A percentile compares a stretch with the other conserved stretches of the same genome.
Evolutionary conservation across 495 filamentous ascomycete species (phyloP).

Genomic region (Hypoxylon intermedium): DNA sequence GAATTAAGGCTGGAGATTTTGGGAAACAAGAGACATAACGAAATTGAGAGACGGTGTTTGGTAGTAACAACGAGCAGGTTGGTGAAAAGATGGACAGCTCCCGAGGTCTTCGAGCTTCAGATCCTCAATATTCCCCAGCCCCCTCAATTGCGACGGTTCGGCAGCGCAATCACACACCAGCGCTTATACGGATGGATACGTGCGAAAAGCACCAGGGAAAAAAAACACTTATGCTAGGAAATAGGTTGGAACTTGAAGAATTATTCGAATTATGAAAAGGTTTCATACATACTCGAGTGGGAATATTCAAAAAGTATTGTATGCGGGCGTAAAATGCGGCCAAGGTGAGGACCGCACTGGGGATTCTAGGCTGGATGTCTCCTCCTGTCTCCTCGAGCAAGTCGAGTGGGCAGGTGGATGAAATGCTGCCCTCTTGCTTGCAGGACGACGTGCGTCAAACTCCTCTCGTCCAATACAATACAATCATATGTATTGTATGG

Average conservation of each 20-base stretch:
- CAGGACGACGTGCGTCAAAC: conserved; percentile 25
- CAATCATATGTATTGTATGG: conserved; percentile 13
- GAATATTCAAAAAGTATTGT: not conserved
- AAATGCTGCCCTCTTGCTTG: conserved; percentile 30
- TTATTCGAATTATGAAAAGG: conserved; percentile 8
- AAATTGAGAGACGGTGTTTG: conserved; percentile 12
- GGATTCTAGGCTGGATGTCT: conserved; percentile 2
- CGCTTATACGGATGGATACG: conserved; percentile 22
- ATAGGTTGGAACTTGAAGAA: not conserved
- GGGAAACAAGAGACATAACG: not conserved
- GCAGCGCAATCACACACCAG: conserved; percentile 21
- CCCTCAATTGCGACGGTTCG: conserved; percentile 34
- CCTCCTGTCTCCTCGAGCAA: not conserved
- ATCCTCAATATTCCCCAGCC: conserved; percentile 26
- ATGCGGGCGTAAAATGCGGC: conserved; percentile 7
- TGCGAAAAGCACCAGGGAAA: not conserved
- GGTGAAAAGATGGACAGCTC: conserved; percentile 7
- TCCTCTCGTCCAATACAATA: conserved; percentile 30
- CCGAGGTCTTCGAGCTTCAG: conserved; percentile 1
- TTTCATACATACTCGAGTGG: conserved; percentile 13
- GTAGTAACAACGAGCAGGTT: conserved; percentile 6
- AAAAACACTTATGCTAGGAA: not conserved
- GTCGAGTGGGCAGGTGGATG: conserved; percentile 8
- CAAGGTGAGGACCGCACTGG: conserved; percentile 9
- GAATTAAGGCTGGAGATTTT: not conserved